Conservation (phyloP, 1,139 yeast species). For the Geotrichum carabidarum region DNA sequence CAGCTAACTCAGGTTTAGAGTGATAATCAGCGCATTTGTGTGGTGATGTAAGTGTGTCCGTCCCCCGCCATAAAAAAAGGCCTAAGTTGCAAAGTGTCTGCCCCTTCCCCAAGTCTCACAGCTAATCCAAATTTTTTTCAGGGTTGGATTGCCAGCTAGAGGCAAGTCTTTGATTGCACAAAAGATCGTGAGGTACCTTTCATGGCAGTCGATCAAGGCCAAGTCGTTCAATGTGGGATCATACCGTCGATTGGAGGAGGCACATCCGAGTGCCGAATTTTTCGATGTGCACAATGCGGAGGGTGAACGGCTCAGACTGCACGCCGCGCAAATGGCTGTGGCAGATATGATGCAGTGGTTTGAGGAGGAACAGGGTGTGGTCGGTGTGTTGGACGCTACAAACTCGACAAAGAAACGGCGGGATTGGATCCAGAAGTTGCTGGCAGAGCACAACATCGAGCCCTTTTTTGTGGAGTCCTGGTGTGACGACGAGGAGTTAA, state of each 20-base stretch:
- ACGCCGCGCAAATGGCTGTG: slow-evolving; percentile 69
- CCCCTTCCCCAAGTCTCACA: neutral
- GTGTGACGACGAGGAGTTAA: slow-evolving; percentile 77
- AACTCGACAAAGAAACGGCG: slow-evolving; percentile 72
- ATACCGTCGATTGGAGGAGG: slow-evolving; percentile 60
- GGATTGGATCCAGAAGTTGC: slow-evolving; percentile 54
- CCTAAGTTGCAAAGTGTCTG: neutral
- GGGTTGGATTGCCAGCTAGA: slow-evolving; percentile 65
- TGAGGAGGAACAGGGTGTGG: slow-evolving; percentile 71
- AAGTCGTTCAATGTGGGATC: slow-evolving; percentile 89
- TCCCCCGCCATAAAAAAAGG: neutral
- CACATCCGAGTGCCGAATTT: slow-evolving; percentile 65
- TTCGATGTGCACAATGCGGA: slow-evolving; percentile 64
- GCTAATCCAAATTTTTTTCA: slow-evolving; percentile 13
- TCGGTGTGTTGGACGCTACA: slow-evolving; percentile 88
- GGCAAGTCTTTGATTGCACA: slow-evolving; percentile 80
- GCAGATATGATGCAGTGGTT: slow-evolving; percentile 89
- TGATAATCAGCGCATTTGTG: slow-evolving; percentile 39
- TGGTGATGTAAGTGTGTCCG: slow-evolving; percentile 40
- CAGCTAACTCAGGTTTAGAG: slow-evolving; percentile 5
- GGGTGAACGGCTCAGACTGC: slow-evolving; percentile 57
- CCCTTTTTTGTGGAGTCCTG: slow-evolving; percentile 90
- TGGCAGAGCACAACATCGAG: slow-evolving; percentile 65
- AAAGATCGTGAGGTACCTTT: slow-evolving; percentile 76
- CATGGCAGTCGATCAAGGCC: slow-evolving; percentile 87